Evolutionary conservation across 2,329 filamentous ascomycete genomes (phyloP).

Genomic region (Aspergillus floridensis): DNA sequence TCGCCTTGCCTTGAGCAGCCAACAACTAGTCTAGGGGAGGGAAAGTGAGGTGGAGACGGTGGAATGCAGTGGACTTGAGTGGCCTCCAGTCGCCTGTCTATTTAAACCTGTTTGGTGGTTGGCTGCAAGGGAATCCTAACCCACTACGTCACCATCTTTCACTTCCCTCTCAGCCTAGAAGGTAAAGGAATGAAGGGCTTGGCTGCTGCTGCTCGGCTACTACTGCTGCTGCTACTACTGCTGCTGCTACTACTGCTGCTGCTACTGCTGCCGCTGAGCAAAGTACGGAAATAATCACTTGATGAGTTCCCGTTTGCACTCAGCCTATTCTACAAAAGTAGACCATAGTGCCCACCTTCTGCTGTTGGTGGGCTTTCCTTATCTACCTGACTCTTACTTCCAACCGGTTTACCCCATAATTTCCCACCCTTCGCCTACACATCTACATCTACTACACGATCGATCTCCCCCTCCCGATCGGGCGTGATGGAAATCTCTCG

Average conservation of each 20-base stretch:
- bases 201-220: background rate
- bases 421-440: background rate
- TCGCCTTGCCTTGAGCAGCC: background rate
- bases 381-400: too few relatives aligned
- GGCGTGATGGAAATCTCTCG: background rate
- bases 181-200: background rate
- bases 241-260: too few relatives aligned
- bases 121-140: background rate
- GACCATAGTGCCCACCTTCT: background rate
- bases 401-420: background rate
- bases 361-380: too few relatives aligned
- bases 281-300: too few relatives aligned
- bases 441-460: background rate
- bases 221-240: too few relatives aligned
- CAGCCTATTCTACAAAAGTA: background rate
- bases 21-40: background rate
- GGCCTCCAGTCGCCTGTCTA: background rate
- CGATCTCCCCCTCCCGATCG: background rate
- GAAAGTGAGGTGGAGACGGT: background rate
- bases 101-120: background rate
- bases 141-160: background rate
- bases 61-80: background rate
- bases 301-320: too few relatives aligned
- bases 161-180: background rate
- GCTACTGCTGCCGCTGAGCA: too few relatives aligned